phyloP scores from a whole-genome alignment of 495 filamentous ascomycete species.

The Penicillium dipodomyicola region DNA sequence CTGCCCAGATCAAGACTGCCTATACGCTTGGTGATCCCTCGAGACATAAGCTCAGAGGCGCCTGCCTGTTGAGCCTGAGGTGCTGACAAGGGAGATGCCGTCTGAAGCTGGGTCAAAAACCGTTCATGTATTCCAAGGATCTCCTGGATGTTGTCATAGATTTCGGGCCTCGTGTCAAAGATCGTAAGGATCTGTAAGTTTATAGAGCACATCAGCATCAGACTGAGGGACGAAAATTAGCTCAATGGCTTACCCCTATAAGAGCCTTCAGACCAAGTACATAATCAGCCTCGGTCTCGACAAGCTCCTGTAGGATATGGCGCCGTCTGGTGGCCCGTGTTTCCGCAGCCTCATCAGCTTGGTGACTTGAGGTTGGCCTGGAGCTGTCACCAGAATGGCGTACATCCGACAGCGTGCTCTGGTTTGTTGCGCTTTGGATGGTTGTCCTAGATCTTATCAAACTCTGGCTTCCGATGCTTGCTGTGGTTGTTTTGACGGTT shows the following conservation, averaged over 20 bases:
- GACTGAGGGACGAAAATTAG: not conserved
- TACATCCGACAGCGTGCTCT: slow-evolving; percentile 53
- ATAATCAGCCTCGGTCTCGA: slow-evolving; percentile 85
- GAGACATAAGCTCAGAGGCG: slow-evolving; percentile 21
- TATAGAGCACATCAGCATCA: not conserved
- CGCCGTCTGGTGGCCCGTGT: slow-evolving; percentile 71
- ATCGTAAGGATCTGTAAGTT: slow-evolving; percentile 35
- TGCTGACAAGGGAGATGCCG: slow-evolving; percentile 31
- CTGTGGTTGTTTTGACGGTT: slow-evolving; percentile 71
- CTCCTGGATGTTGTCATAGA: slow-evolving; percentile 44
- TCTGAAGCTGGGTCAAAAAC: slow-evolving; percentile 37
- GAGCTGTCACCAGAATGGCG: slow-evolving; percentile 68
- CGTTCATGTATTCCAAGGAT: slow-evolving; percentile 47
- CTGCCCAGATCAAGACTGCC: slow-evolving; percentile 26
- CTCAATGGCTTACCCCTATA: slow-evolving; percentile 61
- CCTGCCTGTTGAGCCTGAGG: slow-evolving; percentile 15
- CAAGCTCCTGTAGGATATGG: slow-evolving; percentile 76
- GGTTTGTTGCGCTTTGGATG: slow-evolving; percentile 49
- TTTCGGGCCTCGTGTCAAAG: slow-evolving; percentile 35
- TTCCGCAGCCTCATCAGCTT: slow-evolving; percentile 67
- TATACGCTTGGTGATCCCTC: slow-evolving; percentile 23
- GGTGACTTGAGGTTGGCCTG: slow-evolving; percentile 49
- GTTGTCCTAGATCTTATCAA: slow-evolving; percentile 57
- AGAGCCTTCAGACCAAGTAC: slow-evolving; percentile 82
- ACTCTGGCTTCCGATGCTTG: slow-evolving; percentile 69